Base-by-base conservation (phyloP, 345 rosid genomes). In the Pseudoturritis turrita region DNA sequence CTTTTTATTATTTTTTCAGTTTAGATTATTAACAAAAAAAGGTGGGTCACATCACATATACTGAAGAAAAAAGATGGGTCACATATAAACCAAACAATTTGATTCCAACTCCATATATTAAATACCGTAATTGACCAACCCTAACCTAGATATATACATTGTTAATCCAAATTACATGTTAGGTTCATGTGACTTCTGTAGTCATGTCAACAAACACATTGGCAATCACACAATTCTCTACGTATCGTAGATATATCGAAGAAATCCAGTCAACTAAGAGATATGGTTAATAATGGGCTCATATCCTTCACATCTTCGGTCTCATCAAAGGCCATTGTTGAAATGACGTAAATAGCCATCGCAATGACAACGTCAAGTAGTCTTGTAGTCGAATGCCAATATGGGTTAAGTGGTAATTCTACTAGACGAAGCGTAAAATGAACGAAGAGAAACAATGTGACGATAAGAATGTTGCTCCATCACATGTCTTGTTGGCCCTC, bases 401-500 rank as follows among this genome's bases (percentile, higher is more conserved):
- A 47, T 64, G 57, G 45, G 44, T 35, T 33, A 10, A 47, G n/a
- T 21, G 58, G 45, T 49, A 31, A 49, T 11, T 59, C 14, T 46
- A 44, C 55, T 22, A 41, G 39, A 62, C 17, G 39, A 43, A 26
- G 17, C 66, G 39, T 62, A 29, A 28, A 28, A 28, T 29, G 53
- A 62, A 44, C 15, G 52, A 43, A 28, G 39, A 41, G 10, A 61
- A 25, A 43, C 26, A 13, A 18, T 36, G 55, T 62, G 39, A 45
- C 15, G 41, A 46, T 28, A 65, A 13, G 21, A 21, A 37, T 65
- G 35, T 65, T 19, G 37, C 33, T 50, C 21, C 49, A 5, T 26
- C 71, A 66, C 71, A 65, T 65, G 70, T n/a, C 59, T 35, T 51
- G 50, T 51, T 66, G 50, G 36, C 37, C 37, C 12, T 65, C 47